Base-by-base conservation (phyloP, 129 eudicot species). In the Helianthus tuberosus region DNA sequence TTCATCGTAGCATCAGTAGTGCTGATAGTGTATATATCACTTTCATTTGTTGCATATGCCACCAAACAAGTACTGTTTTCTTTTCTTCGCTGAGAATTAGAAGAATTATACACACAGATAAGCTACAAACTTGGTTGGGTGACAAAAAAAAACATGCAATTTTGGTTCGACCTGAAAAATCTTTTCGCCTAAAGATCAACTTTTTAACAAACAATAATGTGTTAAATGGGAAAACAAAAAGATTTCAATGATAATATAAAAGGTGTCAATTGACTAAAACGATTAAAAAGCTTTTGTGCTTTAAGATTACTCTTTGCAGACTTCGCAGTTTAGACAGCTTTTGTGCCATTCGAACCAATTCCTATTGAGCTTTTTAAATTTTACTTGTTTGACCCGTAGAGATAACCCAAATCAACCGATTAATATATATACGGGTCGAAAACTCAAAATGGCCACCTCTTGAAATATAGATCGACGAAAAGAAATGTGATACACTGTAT, bases 41-140 rank as follows among this genome's bases (percentile, higher is more conserved):
- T 84, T 48, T 14, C 63, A 4, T 75, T 72, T 29, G 91, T 77
- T 77, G 88, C 86, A 60, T 84, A 68, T 65, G 88, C 91, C 36
- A 87, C 82, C 72, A 87, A 80, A 68, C 83, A 84, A 57, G 84
- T 54, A 32, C 65, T 59, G 48, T 58, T 75, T 60, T 68, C 84
- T 68, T 84, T 84, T 72, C 46, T 84, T 47, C 82, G 84, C 88
- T 87, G 82, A 63, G 62, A 63, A 57, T 46, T 54, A 13, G 39
- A 15, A 13, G 16, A 15, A 71, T 11, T 63, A 27, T 27, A 62
- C 66, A 71, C 14, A 11, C 67, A 64, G 38, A 50, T 38, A 50
- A 35, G 25, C 11, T 36, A 36, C 48, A 35, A 11, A 59, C 1
- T 43, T 11, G 65, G 35, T 29, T 27, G 65, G 16, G 43, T 27